These are phyloP conservation scores for Catharanthus roseus DNA, from an alignment of 257 asterid species.

Conservation along the genomic window DNA sequence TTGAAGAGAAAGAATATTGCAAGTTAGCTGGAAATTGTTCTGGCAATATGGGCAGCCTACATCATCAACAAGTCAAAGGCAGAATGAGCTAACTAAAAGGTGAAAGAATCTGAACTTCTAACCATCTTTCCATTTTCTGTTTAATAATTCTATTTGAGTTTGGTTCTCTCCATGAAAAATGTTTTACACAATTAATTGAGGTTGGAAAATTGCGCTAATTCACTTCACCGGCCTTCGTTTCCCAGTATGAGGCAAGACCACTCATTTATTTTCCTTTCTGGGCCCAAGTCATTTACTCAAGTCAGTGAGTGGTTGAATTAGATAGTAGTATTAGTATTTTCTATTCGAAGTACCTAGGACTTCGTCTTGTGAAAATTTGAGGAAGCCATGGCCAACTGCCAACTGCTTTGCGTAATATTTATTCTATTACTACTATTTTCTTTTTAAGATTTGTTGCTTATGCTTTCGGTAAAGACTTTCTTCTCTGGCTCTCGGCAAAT, in stretches of 20 bases:
- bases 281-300: conserved; percentile 1
- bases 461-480: not conserved
- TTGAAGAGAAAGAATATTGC: not conserved
- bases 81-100: not conserved
- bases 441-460: not conserved
- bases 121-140: not conserved
- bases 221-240: not conserved
- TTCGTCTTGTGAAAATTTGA: not conserved
- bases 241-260: not conserved
- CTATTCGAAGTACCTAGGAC: not conserved
- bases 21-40: not conserved
- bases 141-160: not conserved
- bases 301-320: conserved; percentile 9
- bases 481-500: not conserved
- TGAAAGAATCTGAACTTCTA: not conserved
- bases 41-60: not conserved
- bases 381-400: not conserved
- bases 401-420: conserved; percentile 5
- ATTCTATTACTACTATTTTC: not conserved
- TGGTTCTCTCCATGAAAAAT: not conserved
- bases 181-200: not conserved
- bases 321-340: not conserved
- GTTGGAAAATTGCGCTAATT: not conserved
- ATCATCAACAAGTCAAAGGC: not conserved
- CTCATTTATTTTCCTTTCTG: not conserved